These are phyloP conservation scores for Aaosphaeria pasadenensis DNA, from an alignment of 2,329 filamentous ascomycete species.

Conservation along the genomic window DNA sequence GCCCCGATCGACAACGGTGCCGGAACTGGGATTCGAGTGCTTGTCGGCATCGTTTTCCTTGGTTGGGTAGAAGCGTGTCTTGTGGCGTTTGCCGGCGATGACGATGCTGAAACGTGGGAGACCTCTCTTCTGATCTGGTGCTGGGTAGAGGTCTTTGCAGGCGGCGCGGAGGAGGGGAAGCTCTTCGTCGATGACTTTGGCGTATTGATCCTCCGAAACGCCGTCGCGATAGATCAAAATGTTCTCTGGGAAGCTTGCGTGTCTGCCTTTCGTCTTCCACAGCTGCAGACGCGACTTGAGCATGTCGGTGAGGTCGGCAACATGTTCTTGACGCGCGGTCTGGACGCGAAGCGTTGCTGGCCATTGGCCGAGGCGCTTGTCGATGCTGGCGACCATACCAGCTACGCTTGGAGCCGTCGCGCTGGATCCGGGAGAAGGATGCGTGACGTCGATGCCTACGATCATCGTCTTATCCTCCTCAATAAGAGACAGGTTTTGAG, in stretches of 20 bases:
- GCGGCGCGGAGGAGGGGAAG: slow-evolving; percentile 63
- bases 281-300: slow-evolving; percentile 62
- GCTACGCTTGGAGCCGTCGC: slow-evolving; percentile 68
- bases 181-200: slow-evolving; percentile 64
- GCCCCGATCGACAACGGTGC: slow-evolving; percentile 80
- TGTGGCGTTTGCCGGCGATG: slow-evolving; percentile 81
- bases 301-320: slow-evolving; percentile 58
- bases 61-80: slow-evolving; percentile 80
- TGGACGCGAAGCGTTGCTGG: slow-evolving; percentile 69
- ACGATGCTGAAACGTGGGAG: slow-evolving; percentile 60
- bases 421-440: slow-evolving; percentile 66
- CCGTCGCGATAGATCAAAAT: slow-evolving; percentile 85
- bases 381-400: slow-evolving; percentile 72
- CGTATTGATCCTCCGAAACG: slow-evolving; percentile 81
- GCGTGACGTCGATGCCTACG: slow-evolving; percentile 83
- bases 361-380: slow-evolving; percentile 70
- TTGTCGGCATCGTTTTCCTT: slow-evolving; percentile 30
- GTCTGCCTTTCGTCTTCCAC: slow-evolving; percentile 48
- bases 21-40: slow-evolving; percentile 62
- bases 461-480: slow-evolving; percentile 58
- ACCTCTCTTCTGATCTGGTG: slow-evolving; percentile 49
- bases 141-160: slow-evolving; percentile 57
- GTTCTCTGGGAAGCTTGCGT: slow-evolving; percentile 59
- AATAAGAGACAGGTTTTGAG: slow-evolving; percentile 2
- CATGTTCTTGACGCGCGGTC: slow-evolving; percentile 63